phyloP scores from a whole-genome alignment of 306 rosid genomes.

The Macrotyloma uniflorum region DNA sequence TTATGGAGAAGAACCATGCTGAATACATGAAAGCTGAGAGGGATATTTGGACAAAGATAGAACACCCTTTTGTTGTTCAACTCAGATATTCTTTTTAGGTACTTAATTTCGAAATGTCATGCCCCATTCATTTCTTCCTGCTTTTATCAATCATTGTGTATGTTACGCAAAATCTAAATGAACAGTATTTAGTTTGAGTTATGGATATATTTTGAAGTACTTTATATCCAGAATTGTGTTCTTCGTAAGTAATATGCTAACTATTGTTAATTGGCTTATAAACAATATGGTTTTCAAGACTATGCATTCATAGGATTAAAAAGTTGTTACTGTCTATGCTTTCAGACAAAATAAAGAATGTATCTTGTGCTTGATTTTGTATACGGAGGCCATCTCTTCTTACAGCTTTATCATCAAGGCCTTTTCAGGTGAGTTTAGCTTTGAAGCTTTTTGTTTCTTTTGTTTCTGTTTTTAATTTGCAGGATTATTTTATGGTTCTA shows the following conservation, averaged over 20 bases:
- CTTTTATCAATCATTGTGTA: slow-evolving; percentile 2
- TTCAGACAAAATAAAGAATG: slow-evolving; percentile 87
- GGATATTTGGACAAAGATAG: slow-evolving; percentile 81
- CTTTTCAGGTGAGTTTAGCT: slow-evolving; percentile 72
- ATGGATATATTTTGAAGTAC: not conserved
- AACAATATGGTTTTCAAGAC: not conserved
- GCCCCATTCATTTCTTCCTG: not conserved
- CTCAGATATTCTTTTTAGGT: slow-evolving; percentile 97
- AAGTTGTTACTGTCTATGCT: slow-evolving; percentile 22
- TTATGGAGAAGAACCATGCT: slow-evolving; percentile 95
- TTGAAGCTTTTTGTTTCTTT: slow-evolving; percentile 3
- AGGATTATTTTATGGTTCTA: slow-evolving; percentile 16
- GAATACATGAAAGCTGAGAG: slow-evolving; percentile 99
- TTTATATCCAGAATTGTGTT: not conserved
- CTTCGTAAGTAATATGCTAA: slow-evolving; percentile 14
- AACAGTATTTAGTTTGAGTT: not conserved
- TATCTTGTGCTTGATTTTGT: slow-evolving; percentile 97
- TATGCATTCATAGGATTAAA: not conserved
- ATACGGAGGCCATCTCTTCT: slow-evolving; percentile 96
- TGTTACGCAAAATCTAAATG: not conserved
- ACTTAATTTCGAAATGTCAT: slow-evolving; percentile 36
- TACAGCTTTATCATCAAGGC: slow-evolving; percentile 95
- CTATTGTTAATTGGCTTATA: not conserved
- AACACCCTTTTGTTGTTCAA: slow-evolving; percentile 87
- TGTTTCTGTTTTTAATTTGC: slow-evolving; percentile 17